Evolutionary conservation across 768 basidiomycete species (phyloP).

Genomic region (Amyloporia xantha): DNA sequence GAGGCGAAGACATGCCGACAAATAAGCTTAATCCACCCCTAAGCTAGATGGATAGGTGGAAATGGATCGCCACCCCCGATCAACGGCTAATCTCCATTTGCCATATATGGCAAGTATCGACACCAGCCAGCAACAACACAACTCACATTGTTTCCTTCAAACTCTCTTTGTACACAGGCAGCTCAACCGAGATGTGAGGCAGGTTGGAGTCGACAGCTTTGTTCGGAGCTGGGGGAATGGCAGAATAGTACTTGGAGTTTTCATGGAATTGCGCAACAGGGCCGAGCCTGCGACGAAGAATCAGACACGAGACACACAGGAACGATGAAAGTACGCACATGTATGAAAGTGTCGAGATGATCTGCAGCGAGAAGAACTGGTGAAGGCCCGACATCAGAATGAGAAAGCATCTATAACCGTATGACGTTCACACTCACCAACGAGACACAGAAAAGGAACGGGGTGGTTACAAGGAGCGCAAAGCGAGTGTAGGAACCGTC

Average conservation of each 20-base stretch:
- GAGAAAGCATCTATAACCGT: background rate
- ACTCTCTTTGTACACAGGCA: conserved; percentile 88
- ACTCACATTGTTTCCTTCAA: conserved; percentile 76
- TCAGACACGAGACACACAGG: conserved; percentile 26
- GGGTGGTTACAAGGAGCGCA: conserved; percentile 54
- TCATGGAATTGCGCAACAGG: conserved; percentile 83
- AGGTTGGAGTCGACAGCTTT: conserved; percentile 55
- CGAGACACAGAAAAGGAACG: conserved; percentile 71
- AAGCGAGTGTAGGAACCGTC: conserved; percentile 63
- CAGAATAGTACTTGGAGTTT: conserved; percentile 81
- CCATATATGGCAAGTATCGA: background rate
- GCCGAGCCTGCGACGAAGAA: conserved; percentile 35
- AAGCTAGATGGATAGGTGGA: background rate
- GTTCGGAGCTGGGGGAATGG: conserved; percentile 53
- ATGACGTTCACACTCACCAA: conserved; percentile 39
- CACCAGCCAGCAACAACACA: background rate
- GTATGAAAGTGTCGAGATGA: conserved; percentile 57
- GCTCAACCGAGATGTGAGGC: conserved; percentile 72
- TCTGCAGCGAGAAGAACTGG: conserved; percentile 72
- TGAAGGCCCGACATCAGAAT: background rate
- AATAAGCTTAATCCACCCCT: background rate
- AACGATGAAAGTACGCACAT: conserved; percentile 35
- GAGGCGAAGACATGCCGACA: background rate
- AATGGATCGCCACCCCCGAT: background rate
- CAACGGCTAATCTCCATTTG: background rate